Evolutionary conservation across 371 early-diverging fungal species (phyloP).

Genomic region (Apophysomyces variabilis): DNA sequence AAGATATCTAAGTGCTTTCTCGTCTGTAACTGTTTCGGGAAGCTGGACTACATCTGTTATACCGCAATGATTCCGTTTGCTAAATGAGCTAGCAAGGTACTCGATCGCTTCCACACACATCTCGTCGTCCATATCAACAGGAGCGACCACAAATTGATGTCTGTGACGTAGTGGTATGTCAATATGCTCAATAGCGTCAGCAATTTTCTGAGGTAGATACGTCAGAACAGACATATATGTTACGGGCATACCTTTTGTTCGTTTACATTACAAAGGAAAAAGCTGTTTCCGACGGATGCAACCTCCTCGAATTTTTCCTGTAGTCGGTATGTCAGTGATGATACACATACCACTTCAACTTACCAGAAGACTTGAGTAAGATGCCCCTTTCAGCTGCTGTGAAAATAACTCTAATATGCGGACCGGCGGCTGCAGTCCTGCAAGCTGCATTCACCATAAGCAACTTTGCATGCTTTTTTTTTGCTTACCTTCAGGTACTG

Average conservation of each 20-base stretch:
- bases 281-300: constrained; percentile 67
- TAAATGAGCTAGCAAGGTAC: constrained; percentile 47
- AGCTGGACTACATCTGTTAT: constrained; percentile 58
- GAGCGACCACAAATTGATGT: constrained; percentile 70
- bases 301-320: constrained; percentile 73
- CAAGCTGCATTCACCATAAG: constrained; percentile 45
- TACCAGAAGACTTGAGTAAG: constrained; percentile 68
- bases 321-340: constrained; percentile 5
- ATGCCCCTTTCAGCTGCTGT: constrained; percentile 67
- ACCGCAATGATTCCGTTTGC: constrained; percentile 32
- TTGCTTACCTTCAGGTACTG: constrained; percentile 33
- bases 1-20: constrained; percentile 49
- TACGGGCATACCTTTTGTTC: constrained; percentile 56
- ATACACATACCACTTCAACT: constrained; percentile 23
- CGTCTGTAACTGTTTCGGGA: constrained; percentile 34
- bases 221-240: not conserved
- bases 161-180: constrained; percentile 65
- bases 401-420: constrained; percentile 86
- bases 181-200: constrained; percentile 68
- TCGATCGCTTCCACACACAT: constrained; percentile 28
- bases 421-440: constrained; percentile 80
- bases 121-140: constrained; percentile 55
- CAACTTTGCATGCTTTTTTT: not conserved
- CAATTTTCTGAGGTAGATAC: constrained; percentile 47
- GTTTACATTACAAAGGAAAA: constrained; percentile 78